Evolutionary conservation across 2,329 filamentous ascomycete genomes (phyloP).

Genomic region (Clathrospora elynae): DNA sequence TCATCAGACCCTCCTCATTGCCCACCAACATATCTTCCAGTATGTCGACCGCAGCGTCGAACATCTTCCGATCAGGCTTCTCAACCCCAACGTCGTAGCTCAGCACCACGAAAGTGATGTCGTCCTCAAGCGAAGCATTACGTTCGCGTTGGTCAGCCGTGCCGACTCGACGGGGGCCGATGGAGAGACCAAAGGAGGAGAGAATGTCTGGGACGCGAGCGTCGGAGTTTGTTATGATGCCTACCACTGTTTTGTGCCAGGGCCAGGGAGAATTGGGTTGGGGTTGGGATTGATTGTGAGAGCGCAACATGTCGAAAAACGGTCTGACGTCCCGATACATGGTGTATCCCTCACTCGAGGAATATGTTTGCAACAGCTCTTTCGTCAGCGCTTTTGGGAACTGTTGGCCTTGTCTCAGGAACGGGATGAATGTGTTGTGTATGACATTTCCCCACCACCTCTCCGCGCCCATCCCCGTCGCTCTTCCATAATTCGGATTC

Average conservation of each 20-base stretch:
- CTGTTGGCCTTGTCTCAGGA: conserved; percentile 33
- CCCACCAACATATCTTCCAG: conserved; percentile 41
- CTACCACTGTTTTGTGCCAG: conserved; percentile 55
- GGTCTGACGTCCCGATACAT: conserved; percentile 55
- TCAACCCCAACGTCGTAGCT: conserved; percentile 67
- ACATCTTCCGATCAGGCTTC: conserved; percentile 64
- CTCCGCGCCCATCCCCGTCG: conserved; percentile 56
- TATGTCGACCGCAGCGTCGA: conserved; percentile 59
- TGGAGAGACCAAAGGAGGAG: conserved; percentile 57
- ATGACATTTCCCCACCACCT: conserved; percentile 68
- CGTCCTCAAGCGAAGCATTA: conserved; percentile 28
- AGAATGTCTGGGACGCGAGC: conserved; percentile 62
- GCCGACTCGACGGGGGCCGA: conserved; percentile 42
- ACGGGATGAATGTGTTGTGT: conserved; percentile 51
- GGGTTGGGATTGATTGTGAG: conserved; percentile 4
- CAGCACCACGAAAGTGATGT: conserved; percentile 64
- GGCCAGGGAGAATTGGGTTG: conserved; percentile 31
- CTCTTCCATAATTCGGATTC: conserved; percentile 66
- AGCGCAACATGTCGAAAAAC: conserved; percentile 53
- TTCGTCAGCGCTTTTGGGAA: conserved; percentile 56
- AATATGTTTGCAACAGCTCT: conserved; percentile 59
- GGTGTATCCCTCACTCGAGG: conserved; percentile 59
- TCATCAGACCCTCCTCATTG: conserved; percentile 8
- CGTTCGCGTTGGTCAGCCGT: conserved; percentile 23
- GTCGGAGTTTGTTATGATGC: conserved; percentile 68